Evolutionary conservation across 1,284 basidiomycete species (phyloP).

Genomic region (Sporisorium scitamineum): DNA sequence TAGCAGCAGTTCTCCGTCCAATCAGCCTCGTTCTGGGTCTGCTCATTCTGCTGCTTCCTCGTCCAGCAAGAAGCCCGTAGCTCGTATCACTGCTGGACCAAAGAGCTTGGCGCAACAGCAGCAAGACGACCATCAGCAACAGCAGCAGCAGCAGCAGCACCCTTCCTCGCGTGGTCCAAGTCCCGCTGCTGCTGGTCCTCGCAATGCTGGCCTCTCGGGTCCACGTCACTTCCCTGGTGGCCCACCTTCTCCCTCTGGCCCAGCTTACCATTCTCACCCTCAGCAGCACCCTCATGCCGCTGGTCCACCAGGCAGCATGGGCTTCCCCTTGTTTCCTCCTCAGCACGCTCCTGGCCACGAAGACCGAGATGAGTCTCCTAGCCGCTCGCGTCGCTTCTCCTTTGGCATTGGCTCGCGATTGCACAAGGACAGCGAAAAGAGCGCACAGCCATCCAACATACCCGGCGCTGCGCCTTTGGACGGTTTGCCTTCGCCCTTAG

Average conservation of each 20-base stretch:
- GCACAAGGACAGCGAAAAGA: slow-evolving; percentile 21
- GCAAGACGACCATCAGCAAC: slow-evolving; percentile 9
- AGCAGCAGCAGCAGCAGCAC: slow-evolving; percentile 6
- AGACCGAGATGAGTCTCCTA: slow-evolving; percentile 22
- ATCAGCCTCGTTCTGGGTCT: slow-evolving; percentile 15
- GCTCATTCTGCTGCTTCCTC: slow-evolving; percentile 20
- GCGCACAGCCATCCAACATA: slow-evolving; percentile 1
- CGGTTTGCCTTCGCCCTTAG: slow-evolving; percentile 49
- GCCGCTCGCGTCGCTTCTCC: slow-evolving; percentile 36
- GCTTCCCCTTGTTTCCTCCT: slow-evolving; percentile 25
- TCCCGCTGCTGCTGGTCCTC: slow-evolving; percentile 15
- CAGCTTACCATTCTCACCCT: slow-evolving; percentile 8
- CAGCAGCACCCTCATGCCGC: slow-evolving; percentile 8
- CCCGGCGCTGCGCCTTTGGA: slow-evolving; percentile 37
- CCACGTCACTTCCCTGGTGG: slow-evolving; percentile 37
- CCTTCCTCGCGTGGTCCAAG: slow-evolving; percentile 15
- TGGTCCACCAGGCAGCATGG: slow-evolving; percentile 5
- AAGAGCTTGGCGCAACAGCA: slow-evolving; percentile 41
- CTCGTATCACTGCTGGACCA: slow-evolving; percentile 46
- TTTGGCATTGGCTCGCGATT: slow-evolving; percentile 23
- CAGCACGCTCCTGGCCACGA: slow-evolving; percentile 13
- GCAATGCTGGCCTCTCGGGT: slow-evolving; percentile 22
- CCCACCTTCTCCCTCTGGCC: slow-evolving; percentile 10
- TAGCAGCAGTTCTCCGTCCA: background rate
- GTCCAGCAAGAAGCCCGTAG: slow-evolving; percentile 26